Conservation (phyloP, 1,284 basidiomycete genomes). For the Rhodotorula sp. region DNA sequence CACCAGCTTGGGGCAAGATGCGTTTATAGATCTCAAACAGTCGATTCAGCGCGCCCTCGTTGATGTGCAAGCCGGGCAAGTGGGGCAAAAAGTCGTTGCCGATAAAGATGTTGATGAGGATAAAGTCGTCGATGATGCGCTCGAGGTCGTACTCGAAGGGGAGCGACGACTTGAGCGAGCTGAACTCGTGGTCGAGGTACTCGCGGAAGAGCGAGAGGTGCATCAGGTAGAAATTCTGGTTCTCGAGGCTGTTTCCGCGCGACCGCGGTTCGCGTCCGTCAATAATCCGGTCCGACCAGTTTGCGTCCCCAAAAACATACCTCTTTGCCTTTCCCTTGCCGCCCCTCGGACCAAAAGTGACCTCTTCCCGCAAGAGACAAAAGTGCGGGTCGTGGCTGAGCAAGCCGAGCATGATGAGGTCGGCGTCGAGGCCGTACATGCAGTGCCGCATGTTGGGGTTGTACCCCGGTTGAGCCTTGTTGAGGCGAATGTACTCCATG, state of each 20-base stretch:
- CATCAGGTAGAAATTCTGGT: slow-evolving; percentile 90
- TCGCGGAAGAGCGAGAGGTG: slow-evolving; percentile 94
- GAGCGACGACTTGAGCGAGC: slow-evolving; percentile 52
- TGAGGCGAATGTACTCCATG: slow-evolving; percentile 96
- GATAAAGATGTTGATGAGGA: slow-evolving; percentile 91
- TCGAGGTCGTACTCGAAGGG: slow-evolving; percentile 80
- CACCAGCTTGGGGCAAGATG: slow-evolving; percentile 76
- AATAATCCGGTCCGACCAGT: not conserved
- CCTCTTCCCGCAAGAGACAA: slow-evolving; percentile 94
- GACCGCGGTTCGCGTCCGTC: not conserved
- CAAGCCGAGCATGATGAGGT: slow-evolving; percentile 96
- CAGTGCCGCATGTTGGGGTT: slow-evolving; percentile 93
- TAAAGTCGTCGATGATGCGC: slow-evolving; percentile 95
- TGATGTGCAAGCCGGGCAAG: slow-evolving; percentile 94
- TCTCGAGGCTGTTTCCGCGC: slow-evolving; percentile 62
- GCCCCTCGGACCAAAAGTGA: slow-evolving; percentile 86
- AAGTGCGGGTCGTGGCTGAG: slow-evolving; percentile 99
- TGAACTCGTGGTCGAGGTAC: slow-evolving; percentile 95
- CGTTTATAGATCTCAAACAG: slow-evolving; percentile 95
- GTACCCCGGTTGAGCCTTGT: slow-evolving; percentile 92
- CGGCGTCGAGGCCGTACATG: slow-evolving; percentile 96
- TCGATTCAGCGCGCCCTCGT: slow-evolving; percentile 89
- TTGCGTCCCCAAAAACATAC: slow-evolving; percentile 50
- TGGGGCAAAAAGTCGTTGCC: slow-evolving; percentile 98
- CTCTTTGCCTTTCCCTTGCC: slow-evolving; percentile 64